These are phyloP conservation scores for Quercus wislizeni DNA, from an alignment of 306 rosid genomes.

Conservation along the genomic window DNA sequence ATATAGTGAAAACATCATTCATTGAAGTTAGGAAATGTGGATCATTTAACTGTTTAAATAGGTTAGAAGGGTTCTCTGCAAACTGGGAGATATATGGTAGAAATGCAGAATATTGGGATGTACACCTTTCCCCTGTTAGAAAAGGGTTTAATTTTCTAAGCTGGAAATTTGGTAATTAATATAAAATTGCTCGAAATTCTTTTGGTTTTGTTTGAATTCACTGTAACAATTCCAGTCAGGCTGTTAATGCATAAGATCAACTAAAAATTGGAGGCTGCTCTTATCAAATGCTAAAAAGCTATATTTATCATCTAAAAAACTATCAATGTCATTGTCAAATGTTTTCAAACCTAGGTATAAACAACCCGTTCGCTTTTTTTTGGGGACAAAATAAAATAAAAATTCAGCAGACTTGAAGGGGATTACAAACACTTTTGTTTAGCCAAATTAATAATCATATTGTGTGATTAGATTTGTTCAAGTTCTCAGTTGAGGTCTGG, in stretches of 20 bases:
- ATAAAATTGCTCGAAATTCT: not conserved
- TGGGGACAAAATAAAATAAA: too few relatives aligned
- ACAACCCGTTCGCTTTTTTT: too few relatives aligned
- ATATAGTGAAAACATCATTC: not conserved
- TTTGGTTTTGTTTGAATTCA: not conserved
- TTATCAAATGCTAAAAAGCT: not conserved
- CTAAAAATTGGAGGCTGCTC: not conserved
- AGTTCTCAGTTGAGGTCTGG: too few relatives aligned
- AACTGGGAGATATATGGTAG: not conserved
- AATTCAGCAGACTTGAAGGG: too few relatives aligned
- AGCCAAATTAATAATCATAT: too few relatives aligned
- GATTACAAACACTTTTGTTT: too few relatives aligned
- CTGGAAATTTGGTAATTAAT: not conserved
- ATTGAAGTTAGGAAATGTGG: not conserved
- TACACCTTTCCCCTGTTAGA: not conserved
- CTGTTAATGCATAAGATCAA: not conserved
- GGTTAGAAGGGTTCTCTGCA: not conserved
- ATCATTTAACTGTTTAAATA: not conserved
- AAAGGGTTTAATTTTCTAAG: not conserved
- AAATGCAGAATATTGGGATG: too few relatives aligned
- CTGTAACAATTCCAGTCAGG: too few relatives aligned
- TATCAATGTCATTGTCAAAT: too few relatives aligned
- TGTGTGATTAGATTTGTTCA: too few relatives aligned
- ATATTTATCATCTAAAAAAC: not conserved
- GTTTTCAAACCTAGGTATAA: too few relatives aligned